Conservation (phyloP, 2,329 filamentous ascomycete genomes). For the Neonectria coccinea region DNA sequence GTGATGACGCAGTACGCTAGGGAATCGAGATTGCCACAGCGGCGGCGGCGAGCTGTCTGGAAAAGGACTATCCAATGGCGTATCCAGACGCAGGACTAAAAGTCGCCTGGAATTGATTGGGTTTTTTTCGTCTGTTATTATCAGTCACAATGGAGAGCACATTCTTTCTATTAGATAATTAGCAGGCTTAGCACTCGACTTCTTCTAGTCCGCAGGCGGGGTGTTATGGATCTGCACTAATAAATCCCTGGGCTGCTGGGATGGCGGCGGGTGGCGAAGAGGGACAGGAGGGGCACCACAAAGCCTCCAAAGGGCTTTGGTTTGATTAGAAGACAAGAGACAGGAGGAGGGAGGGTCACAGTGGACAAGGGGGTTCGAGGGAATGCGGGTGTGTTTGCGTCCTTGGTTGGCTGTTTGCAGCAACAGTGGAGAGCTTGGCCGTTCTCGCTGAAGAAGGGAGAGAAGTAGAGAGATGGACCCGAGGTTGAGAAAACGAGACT, state of each 20-base stretch:
- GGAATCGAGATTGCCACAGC: constrained; percentile 33
- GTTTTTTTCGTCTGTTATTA: neutral
- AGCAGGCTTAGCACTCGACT: neutral
- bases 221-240: constrained; percentile 2
- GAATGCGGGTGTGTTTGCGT: neutral
- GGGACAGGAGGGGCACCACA: constrained; percentile 5
- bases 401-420: constrained; percentile 14
- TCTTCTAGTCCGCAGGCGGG: constrained; percentile 13
- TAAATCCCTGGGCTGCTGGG: constrained; percentile 2
- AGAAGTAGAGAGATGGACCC: neutral
- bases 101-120: constrained; percentile 2
- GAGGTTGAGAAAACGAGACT: neutral
- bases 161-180: neutral
- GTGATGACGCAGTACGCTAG: constrained; percentile 30
- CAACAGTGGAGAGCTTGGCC: neutral
- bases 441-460: neutral
- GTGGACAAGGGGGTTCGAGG: constrained; percentile 12
- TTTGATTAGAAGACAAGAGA: neutral
- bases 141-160: constrained; percentile 22
- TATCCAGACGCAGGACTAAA: constrained; percentile 10
- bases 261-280: constrained; percentile 17
- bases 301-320: neutral
- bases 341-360: neutral
- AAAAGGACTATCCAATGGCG: constrained; percentile 17
- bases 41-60: constrained; percentile 14